phyloP scores from a whole-genome alignment of 176 grass and related monocot genomes.

The Secale cereale region DNA sequence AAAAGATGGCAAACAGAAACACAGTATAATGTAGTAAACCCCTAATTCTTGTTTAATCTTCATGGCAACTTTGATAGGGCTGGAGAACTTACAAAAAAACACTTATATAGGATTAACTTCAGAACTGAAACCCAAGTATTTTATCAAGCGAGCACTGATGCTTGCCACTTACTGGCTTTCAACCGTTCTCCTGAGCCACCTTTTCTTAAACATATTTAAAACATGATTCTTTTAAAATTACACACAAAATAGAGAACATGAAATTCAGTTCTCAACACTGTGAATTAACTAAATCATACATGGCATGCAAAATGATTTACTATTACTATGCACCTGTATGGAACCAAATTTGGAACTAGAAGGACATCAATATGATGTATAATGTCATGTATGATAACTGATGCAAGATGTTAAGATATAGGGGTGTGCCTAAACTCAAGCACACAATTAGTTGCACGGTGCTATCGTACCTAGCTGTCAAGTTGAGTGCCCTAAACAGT shows the following conservation, averaged over 20 bases:
- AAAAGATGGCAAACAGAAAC: constrained; percentile 14
- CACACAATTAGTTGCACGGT: background rate
- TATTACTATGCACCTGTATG: background rate
- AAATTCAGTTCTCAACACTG: constrained; percentile 6
- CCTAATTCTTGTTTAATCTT: background rate
- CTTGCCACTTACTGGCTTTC: background rate
- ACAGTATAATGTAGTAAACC: background rate
- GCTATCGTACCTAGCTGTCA: constrained; percentile 71
- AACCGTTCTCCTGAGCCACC: background rate
- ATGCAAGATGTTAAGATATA: constrained; percentile 21
- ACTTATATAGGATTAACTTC: background rate
- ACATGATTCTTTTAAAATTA: background rate
- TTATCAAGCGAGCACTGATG: background rate
- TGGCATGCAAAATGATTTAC: background rate
- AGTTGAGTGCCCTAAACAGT: constrained; percentile 88
- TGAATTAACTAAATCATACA: background rate
- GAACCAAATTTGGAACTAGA: constrained; percentile 1
- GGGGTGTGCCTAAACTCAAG: background rate
- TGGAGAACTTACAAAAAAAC: background rate
- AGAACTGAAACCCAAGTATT: background rate
- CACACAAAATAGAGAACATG: background rate
- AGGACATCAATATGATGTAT: background rate
- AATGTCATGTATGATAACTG: background rate
- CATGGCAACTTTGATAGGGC: background rate
- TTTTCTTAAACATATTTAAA: background rate